Evolutionary conservation across 2,329 filamentous ascomycete genomes (phyloP).

Genomic region (Penicillium sp.): DNA sequence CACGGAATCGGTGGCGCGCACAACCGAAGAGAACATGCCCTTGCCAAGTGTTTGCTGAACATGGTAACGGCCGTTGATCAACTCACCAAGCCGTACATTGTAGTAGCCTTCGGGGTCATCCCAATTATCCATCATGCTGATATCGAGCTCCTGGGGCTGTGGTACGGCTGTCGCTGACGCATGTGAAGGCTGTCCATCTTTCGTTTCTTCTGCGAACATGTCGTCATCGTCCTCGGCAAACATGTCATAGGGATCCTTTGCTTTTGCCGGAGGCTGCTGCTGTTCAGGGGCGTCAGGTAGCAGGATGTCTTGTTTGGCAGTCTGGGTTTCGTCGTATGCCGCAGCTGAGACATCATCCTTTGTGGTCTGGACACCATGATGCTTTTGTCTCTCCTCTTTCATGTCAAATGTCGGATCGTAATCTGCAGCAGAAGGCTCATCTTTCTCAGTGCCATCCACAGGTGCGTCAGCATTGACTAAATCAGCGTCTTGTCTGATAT

Average conservation of each 20-base stretch:
- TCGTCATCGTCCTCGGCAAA: slow-evolving; percentile 62
- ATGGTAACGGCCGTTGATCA: slow-evolving; percentile 83
- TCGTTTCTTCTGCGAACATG: slow-evolving; percentile 78
- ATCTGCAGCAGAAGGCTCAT: slow-evolving; percentile 84
- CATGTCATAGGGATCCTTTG: slow-evolving; percentile 56
- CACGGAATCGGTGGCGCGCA: slow-evolving; percentile 72
- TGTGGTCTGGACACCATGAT: slow-evolving; percentile 56
- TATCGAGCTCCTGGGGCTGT: slow-evolving; percentile 55
- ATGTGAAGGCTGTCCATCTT: slow-evolving; percentile 44
- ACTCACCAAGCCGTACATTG: slow-evolving; percentile 84
- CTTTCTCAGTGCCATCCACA: slow-evolving; percentile 48
- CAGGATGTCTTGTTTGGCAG: slow-evolving; percentile 49
- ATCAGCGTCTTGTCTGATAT: slow-evolving; percentile 61
- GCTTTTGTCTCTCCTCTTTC: slow-evolving; percentile 70
- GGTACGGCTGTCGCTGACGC: slow-evolving; percentile 47
- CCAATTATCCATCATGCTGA: slow-evolving; percentile 82
- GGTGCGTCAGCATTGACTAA: slow-evolving; percentile 53
- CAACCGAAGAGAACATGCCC: slow-evolving; percentile 96
- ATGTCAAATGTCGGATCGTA: slow-evolving; percentile 87
- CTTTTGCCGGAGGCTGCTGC: slow-evolving; percentile 39
- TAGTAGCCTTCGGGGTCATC: slow-evolving; percentile 96
- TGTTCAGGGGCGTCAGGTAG: slow-evolving; percentile 36
- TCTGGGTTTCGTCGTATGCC: slow-evolving; percentile 55
- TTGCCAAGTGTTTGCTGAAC: slow-evolving; percentile 81
- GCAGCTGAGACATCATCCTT: slow-evolving; percentile 51